Evolutionary conservation across 1,284 basidiomycete genomes (phyloP).

Genomic region (Heterobasidion occidentale): DNA sequence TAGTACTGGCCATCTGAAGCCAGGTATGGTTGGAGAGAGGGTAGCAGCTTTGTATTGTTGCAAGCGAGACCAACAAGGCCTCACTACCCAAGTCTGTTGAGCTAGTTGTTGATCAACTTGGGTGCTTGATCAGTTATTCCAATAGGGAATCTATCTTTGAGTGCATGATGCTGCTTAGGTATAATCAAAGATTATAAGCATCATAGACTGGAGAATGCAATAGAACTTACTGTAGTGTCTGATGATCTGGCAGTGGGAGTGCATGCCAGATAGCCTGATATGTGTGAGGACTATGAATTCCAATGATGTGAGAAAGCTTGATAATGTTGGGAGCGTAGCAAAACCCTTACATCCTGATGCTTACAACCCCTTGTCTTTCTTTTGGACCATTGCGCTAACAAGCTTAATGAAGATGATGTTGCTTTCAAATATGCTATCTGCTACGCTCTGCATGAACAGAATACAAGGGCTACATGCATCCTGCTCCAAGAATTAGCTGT

Average conservation of each 20-base stretch:
- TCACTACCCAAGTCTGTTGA: not conserved
- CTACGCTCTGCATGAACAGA: not conserved
- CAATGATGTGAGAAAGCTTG: not conserved
- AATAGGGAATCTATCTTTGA: not conserved
- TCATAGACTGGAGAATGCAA: not conserved
- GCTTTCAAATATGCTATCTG: not conserved
- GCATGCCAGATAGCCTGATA: not conserved
- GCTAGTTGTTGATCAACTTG: not conserved
- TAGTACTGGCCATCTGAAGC: not conserved
- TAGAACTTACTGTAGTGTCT: not conserved
- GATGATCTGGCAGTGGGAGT: not conserved
- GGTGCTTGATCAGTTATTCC: not conserved
- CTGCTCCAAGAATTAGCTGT: not conserved
- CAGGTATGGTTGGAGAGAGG: not conserved
- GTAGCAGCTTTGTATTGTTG: not conserved
- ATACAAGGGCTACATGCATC: not conserved
- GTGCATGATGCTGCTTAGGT: not conserved
- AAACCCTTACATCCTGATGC: not conserved
- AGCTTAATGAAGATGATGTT: not conserved
- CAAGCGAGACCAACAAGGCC: not conserved
- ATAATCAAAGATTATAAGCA: not conserved
- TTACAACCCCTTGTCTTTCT: not conserved
- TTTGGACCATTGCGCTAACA: not conserved
- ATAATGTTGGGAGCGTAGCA: not conserved
- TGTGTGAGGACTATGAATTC: not conserved